Conservation (phyloP, 306 rosid genomes). For the Begonia loranthoides region DNA sequence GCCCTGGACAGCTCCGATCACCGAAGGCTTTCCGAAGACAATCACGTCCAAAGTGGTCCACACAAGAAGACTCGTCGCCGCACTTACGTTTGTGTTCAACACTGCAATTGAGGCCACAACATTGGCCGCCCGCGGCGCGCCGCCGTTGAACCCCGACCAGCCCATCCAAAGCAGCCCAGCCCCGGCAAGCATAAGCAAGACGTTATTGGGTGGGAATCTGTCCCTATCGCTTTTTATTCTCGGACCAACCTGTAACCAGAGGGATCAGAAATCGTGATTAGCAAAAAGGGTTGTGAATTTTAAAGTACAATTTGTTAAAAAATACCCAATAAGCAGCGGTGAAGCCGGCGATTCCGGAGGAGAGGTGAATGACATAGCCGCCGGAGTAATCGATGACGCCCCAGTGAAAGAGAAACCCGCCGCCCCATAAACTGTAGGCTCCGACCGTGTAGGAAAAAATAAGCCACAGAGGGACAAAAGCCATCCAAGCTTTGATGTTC, state of each 20-base stretch:
- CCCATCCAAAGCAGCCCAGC: slow-evolving; percentile 92
- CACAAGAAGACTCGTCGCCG: slow-evolving; percentile 51
- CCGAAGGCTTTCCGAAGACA: slow-evolving; percentile 8
- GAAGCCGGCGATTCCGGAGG: slow-evolving; percentile 73
- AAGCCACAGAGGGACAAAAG: slow-evolving; percentile 87
- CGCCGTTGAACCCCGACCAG: slow-evolving; percentile 95
- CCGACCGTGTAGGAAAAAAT: slow-evolving; percentile 80
- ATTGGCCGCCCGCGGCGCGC: slow-evolving; percentile 80
- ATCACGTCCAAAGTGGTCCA: not conserved
- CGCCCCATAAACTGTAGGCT: slow-evolving; percentile 80
- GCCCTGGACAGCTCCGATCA: slow-evolving; percentile 22
- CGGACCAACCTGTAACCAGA: slow-evolving; percentile 54
- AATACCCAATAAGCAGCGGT: slow-evolving; percentile 94
- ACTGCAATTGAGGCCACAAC: slow-evolving; percentile 50
- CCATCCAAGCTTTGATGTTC: slow-evolving; percentile 96
- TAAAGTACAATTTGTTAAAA: not conserved
- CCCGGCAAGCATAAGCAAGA: slow-evolving; percentile 70
- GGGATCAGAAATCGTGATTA: not conserved
- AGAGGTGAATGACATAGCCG: slow-evolving; percentile 82
- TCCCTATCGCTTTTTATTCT: slow-evolving; percentile 76
- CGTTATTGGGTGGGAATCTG: slow-evolving; percentile 84
- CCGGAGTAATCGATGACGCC: slow-evolving; percentile 89
- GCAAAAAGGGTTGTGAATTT: not conserved
- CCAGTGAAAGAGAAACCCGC: slow-evolving; percentile 77
- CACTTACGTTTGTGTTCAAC: slow-evolving; percentile 69